Evolutionary conservation across 1,284 basidiomycete species (phyloP), one percentile per base, ranked within the genome.

Genomic region (Ustanciosporium gigantosporum): DNA sequence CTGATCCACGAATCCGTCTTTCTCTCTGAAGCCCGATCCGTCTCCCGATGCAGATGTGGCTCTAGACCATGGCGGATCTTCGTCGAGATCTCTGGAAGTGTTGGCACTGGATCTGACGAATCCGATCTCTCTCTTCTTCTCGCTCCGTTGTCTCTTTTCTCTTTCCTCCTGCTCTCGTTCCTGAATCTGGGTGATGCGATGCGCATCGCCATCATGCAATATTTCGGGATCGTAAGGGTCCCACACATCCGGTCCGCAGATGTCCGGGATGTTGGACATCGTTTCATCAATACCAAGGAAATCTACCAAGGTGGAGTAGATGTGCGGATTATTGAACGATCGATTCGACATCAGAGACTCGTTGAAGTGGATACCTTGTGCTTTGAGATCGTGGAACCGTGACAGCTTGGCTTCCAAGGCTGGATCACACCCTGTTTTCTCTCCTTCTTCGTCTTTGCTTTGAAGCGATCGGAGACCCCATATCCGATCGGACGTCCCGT

Each of bases 221-320:
- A 38, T 25, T 6, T 41, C 22, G 6, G 42, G 29, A 5, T 25
- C 17, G 19, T 56, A 23, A 4, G 59, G 59, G 20, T 51, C 49
- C 19, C 19, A 36, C 2, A 21, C 25, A 16, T 45, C 36, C 48
- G 52, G 55, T 3, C 25, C 36, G 3, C n/a, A 39, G 0, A 36
- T 29, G 3, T 15, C 13, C 1, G 39, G 37, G 13, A 62, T 45
- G 16, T 71, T 64, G 13, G 53, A 55, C 2, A 45, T 58, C 0
- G 57, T 84, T 78, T 98, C 94, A 71, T 93, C 87, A 13, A 95
- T 87, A 51, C 88, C 87, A 9, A 94, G 53, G 86, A 78, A 93
- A 89, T 73, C 91, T 87, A 97, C 92, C 2, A 98, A 85, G 67
- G 92, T 90, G 3, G 88, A 82, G 77, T 94, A 94, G 11, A 97